Base-by-base conservation (phyloP, 352 stramenopile genomes). In the Pseudoperonospora humuli region DNA sequence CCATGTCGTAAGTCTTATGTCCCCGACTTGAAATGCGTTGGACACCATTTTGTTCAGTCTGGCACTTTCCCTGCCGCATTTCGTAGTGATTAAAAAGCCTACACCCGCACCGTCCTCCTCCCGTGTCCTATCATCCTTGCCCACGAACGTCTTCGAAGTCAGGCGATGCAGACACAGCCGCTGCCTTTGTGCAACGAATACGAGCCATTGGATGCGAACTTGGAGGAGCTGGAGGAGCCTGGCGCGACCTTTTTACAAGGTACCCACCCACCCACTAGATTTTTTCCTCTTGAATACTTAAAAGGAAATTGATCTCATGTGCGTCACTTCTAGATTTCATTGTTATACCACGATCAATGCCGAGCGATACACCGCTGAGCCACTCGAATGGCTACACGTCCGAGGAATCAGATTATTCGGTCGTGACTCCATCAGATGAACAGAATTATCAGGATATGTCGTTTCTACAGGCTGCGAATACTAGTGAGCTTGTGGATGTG, bases 361-460 rank as follows among this genome's bases (percentile, higher is more conserved):
- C 39, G 24, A 73, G 55, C 25, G 54, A 67, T 50, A 85, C 76
- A 20, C 76, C 74, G n/a, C 40, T 79, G 8, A 81, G 68, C 45
- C 67, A 64, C 43, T 73, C 59, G 26, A 87, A 79, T 47, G 77
- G 77, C 21, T 92, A 92, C 58, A 92, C 80, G 36, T 87, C 75
- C 0, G 80, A 92, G 50, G 80, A 92, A 49, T 86, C 75, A 21
- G 80, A 88, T 45, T 88, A 92, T 54, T 86, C 80, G 44, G 57
- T 76, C 9, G 42, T 65, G 28, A 84, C 75, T 19, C 66, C 73
- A 1, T 70, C 65, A 3, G 75, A 89, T 52, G 74, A 88, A 33
- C 63, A 87, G 42, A 80, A 83, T 54, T 84, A 84, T 54, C 62
- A 77, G 44, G 71, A 86, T 50, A 79, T 86, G 69, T 81, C 71